These are phyloP conservation scores for Picea mariana DNA, from an alignment of 83 land plant species.

Conservation along the genomic window DNA sequence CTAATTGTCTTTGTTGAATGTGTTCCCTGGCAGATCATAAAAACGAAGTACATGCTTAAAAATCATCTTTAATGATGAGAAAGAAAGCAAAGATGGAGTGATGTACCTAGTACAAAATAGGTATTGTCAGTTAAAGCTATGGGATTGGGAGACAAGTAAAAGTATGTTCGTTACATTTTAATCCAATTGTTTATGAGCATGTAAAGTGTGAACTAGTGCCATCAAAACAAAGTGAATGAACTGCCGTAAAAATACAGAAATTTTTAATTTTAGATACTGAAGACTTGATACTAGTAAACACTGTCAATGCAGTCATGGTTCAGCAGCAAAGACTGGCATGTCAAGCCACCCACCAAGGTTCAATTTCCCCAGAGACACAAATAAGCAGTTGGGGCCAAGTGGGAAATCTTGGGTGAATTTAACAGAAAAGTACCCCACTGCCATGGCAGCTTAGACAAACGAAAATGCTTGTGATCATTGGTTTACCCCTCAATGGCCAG, in stretches of 20 bases:
- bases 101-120: not conserved
- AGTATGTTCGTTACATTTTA: not conserved
- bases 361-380: no score
- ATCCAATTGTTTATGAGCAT: not conserved
- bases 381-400: no score
- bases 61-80: not conserved
- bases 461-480: no score
- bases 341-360: no score
- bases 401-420: no score
- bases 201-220: not conserved
- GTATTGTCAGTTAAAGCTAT: not conserved
- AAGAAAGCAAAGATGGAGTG: not conserved
- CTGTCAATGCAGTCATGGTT: no score
- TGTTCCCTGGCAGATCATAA: slow-evolving; percentile 71
- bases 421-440: no score
- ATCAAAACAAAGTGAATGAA: not conserved
- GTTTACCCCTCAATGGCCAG: no score
- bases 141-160: not conserved
- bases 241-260: not conserved
- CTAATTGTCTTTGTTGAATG: slow-evolving; percentile 94
- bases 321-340: no score
- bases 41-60: not conserved
- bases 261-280: not conserved
- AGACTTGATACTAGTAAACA: not conserved
- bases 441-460: no score